Conservation (phyloP, 768 basidiomycete species). For the Rhodotorula diobovata region DNA sequence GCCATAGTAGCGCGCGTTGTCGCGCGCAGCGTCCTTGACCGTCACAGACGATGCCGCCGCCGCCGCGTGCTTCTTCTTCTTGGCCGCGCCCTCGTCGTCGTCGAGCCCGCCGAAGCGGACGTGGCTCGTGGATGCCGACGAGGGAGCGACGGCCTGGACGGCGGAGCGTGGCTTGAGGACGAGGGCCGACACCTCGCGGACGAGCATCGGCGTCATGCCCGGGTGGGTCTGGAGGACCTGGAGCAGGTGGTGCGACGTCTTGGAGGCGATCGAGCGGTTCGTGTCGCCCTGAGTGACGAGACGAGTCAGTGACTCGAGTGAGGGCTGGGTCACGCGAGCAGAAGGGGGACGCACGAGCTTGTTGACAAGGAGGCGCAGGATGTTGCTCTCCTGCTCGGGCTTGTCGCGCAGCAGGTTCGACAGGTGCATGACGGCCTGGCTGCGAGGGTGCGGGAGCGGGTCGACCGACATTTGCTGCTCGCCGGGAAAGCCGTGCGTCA, state of each 20-base stretch:
- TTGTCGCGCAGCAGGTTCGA: constrained; percentile 76
- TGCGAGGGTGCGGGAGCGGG: constrained; percentile 79
- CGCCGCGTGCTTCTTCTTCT: constrained; percentile 50
- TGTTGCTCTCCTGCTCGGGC: constrained; percentile 96
- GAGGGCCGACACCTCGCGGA: constrained; percentile 76
- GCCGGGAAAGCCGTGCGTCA: constrained; percentile 12
- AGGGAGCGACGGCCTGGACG: constrained; percentile 38
- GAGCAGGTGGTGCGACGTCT: constrained; percentile 82
- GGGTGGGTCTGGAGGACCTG: constrained; percentile 86
- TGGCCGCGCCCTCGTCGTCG: constrained; percentile 38
- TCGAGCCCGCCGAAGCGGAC: constrained; percentile 50
- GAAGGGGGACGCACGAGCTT: constrained; percentile 63
- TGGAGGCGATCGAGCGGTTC: constrained; percentile 78
- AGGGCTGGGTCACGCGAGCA: not conserved
- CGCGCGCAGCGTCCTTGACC: constrained; percentile 41
- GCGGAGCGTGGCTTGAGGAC: constrained; percentile 59
- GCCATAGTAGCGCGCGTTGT: constrained; percentile 84
- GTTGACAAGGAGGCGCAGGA: constrained; percentile 84
- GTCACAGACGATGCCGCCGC: constrained; percentile 18
- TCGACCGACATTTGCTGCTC: constrained; percentile 71
- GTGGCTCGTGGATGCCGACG: constrained; percentile 50
- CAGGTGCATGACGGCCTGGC: constrained; percentile 71
- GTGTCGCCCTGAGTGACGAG: constrained; percentile 66
- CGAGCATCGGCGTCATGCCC: constrained; percentile 81
- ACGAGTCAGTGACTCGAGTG: not conserved